Evolutionary conservation across 2,329 filamentous ascomycete genomes (phyloP).

Genomic region (Microsporum audouinii): DNA sequence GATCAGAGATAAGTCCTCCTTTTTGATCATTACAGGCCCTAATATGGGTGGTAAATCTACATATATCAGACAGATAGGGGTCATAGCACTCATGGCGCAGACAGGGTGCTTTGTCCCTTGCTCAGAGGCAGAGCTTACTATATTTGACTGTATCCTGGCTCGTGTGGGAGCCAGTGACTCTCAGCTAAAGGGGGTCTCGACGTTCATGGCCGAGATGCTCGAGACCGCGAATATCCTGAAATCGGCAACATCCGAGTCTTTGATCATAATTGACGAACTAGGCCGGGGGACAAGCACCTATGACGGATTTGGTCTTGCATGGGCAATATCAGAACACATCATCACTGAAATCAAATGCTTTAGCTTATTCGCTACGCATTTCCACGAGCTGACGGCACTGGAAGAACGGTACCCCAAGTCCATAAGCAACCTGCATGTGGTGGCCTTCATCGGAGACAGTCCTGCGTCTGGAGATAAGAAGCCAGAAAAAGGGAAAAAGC

Average conservation of each 20-base stretch:
- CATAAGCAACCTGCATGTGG: conserved; percentile 88
- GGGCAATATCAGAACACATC: conserved; percentile 97
- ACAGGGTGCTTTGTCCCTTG: conserved; percentile 94
- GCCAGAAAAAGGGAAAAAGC: conserved; percentile 42
- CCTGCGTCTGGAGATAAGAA: conserved; percentile 40
- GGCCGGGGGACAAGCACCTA: conserved; percentile 95
- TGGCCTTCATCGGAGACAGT: conserved; percentile 67
- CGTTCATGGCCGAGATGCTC: conserved; percentile 99
- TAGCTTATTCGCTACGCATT: conserved; percentile 92
- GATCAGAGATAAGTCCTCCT: conserved; percentile 65
- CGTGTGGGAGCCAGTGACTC: conserved; percentile 92
- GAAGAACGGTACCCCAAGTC: conserved; percentile 69
- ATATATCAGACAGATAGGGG: conserved; percentile 93
- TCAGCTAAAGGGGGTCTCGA: conserved; percentile 93
- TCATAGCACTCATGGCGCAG: conserved; percentile 94
- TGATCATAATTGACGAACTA: conserved; percentile 97
- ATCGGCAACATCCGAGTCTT: conserved; percentile 82
- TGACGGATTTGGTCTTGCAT: conserved; percentile 95
- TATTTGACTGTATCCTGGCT: conserved; percentile 94
- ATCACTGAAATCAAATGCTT: conserved; percentile 90
- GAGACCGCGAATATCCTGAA: conserved; percentile 98
- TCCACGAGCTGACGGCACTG: conserved; percentile 90
- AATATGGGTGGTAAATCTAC: conserved; percentile 99
- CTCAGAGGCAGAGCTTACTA: conserved; percentile 75
- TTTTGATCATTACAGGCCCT: conserved; percentile 91